Percentiles rank a stretch among this genome's conserved stretches.
phyloP scores from a whole-genome alignment of 2,329 filamentous ascomycete species.

The Achaetomium macrosporum region DNA sequence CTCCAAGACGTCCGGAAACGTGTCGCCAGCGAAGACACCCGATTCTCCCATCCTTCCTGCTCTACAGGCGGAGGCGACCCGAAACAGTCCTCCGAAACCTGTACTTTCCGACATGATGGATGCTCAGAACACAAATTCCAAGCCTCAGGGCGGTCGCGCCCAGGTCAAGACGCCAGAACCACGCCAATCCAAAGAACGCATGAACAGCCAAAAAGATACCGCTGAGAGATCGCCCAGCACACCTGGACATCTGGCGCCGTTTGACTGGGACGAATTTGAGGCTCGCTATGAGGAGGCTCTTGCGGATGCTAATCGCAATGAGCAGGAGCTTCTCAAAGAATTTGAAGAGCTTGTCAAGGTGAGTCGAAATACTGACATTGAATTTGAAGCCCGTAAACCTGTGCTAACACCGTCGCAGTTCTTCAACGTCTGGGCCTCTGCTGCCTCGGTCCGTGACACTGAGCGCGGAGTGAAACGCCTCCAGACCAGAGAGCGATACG shows the following conservation, averaged over 20 bases:
- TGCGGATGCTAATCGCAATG: conserved; percentile 54
- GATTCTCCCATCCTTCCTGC: conserved; percentile 20
- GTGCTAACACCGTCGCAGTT: conserved; percentile 46
- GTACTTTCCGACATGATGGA: conserved; percentile 17
- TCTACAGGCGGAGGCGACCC: conserved; percentile 7
- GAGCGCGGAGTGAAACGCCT: conserved; percentile 72
- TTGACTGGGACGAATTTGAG: conserved; percentile 76
- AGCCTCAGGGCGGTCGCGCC: conserved; percentile 14
- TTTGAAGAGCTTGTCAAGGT: conserved; percentile 63
- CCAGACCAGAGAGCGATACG: conserved; percentile 71
- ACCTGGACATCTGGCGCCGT: conserved; percentile 47
- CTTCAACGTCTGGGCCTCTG: conserved; percentile 72
- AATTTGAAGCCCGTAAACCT: background rate
- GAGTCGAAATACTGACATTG: conserved; percentile 21
- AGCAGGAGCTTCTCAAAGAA: conserved; percentile 60
- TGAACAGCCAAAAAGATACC: conserved; percentile 22
- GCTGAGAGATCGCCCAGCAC: conserved; percentile 39
- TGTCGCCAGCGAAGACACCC: conserved; percentile 11
- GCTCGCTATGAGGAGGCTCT: conserved; percentile 62
- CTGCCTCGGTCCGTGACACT: conserved; percentile 66
- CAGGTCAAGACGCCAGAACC: conserved; percentile 27
- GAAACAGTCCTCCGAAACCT: conserved; percentile 9
- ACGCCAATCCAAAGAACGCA: conserved; percentile 21
- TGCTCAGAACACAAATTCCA: conserved; percentile 7
- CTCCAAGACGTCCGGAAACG: conserved; percentile 12